Conservation (phyloP, 257 asterid species). For the Scutellaria barbata region DNA sequence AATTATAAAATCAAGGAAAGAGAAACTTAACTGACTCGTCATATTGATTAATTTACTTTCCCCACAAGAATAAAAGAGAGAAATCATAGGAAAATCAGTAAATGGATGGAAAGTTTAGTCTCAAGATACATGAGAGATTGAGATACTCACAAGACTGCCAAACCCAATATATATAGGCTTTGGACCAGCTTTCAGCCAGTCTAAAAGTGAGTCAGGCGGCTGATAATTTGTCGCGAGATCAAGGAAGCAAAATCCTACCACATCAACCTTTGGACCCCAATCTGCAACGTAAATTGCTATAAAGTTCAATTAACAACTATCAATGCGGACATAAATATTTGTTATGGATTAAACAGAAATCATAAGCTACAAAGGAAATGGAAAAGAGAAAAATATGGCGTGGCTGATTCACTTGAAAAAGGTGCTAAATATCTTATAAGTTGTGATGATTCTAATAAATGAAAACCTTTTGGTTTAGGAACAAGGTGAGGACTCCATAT, state of each 20-base stretch:
- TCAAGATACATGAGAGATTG: conserved; percentile 21
- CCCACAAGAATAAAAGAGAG: background rate
- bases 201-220: conserved; percentile 83
- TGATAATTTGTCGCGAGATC: conserved; percentile 89
- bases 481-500: conserved; percentile 99
- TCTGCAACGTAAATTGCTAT: conserved; percentile 62
- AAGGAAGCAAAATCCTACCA: conserved; percentile 98
- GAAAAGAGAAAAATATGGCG: background rate
- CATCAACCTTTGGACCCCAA: conserved; percentile 97
- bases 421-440: conserved; percentile 15
- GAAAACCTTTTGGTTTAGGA: conserved; percentile 94
- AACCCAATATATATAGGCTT: conserved; percentile 86
- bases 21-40: conserved; percentile 3
- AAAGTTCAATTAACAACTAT: conserved; percentile 33
- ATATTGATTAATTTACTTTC: background rate
- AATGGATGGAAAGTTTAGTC: background rate
- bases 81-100: conserved; percentile 6
- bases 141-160: conserved; percentile 78
- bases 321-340: conserved; percentile 16
- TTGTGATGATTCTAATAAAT: conserved; percentile 54
- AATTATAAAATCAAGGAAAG: background rate
- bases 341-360: conserved; percentile 16
- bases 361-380: conserved; percentile 4
- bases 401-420: conserved; percentile 8
- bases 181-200: conserved; percentile 90